These are phyloP conservation scores for Heterobasidion irregulare DNA, from an alignment of 1,284 basidiomycete species.

Conservation along the genomic window DNA sequence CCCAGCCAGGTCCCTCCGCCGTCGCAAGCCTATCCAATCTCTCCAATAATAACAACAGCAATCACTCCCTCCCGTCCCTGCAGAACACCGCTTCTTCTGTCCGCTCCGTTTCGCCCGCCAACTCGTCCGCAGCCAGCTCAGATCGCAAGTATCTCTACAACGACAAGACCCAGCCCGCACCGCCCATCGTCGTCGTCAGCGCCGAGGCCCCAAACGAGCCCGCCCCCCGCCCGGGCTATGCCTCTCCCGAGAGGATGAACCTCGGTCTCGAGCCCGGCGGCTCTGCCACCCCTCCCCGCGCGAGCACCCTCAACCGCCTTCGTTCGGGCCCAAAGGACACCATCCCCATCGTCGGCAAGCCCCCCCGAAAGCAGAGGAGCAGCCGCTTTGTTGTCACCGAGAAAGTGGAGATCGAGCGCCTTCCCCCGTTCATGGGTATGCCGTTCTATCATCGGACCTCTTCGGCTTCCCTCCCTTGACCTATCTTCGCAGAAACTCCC, in stretches of 20 bases:
- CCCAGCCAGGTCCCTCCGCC: conserved; percentile 32
- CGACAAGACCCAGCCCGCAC: conserved; percentile 48
- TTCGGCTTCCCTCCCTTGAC: conserved; percentile 2
- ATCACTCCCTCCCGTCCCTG: conserved; percentile 36
- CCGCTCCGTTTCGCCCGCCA: conserved; percentile 32
- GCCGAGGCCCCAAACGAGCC: conserved; percentile 60
- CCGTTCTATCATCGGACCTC: conserved; percentile 13
- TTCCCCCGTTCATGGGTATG: conserved; percentile 90
- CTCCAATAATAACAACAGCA: conserved; percentile 32
- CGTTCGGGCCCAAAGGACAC: conserved; percentile 84
- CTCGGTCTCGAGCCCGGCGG: conserved; percentile 37
- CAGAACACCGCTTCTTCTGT: conserved; percentile 27
- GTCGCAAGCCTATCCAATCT: conserved; percentile 27
- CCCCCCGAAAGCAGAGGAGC: conserved; percentile 92
- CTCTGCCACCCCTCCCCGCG: conserved; percentile 51
- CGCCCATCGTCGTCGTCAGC: conserved; percentile 87
- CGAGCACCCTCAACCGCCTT: conserved; percentile 56
- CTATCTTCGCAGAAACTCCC: conserved; percentile 65
- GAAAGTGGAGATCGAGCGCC: conserved; percentile 91
- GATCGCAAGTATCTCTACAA: conserved; percentile 45
- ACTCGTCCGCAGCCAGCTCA: conserved; percentile 24
- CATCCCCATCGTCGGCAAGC: conserved; percentile 91
- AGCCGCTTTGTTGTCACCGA: conserved; percentile 95
- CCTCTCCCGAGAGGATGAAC: conserved; percentile 45
- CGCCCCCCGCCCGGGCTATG: conserved; percentile 26